Base-by-base conservation (phyloP, 129 eudicot species). In the Flaveria sonorensis region DNA sequence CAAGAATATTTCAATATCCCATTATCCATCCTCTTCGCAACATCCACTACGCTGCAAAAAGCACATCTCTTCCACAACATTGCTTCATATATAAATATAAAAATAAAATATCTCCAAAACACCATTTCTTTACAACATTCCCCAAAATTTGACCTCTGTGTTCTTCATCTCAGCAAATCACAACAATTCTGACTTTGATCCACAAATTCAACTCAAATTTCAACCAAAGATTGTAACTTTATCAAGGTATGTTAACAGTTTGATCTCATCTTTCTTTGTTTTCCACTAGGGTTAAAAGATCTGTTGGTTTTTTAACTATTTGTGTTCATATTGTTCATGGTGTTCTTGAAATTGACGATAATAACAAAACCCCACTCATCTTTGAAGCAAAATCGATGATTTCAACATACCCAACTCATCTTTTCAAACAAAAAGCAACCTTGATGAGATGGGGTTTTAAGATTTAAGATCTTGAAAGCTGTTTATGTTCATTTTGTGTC, bases 31-130 rank as follows among this genome's bases (percentile, higher is more conserved):
- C 74, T 20, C 81, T 82, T 69, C 80, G 73, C 81, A 71, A 63
- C 79, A 73, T 81, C 80, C 80, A 74, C 80, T 80, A 65, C 9
- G 79, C 85, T 80, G 85, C 84, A 51, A 78, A 77, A 80, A 56
- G 78, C 76, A 73, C 74, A 81, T 81, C 78, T 77, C 77, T 73
- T 70, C 68, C 52, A 63, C 71, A 9, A 43, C 63, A 47, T 53
- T 76, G 39, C 47, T 61, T 76, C 10, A 67, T 10, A 72, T 56
- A 42, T 47, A 72, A 70, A 11, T 47, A 24, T 36, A 47, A 52
- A 52, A 10, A 36, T 36, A 36, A 36, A 68, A 82, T 30, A 72
- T 77, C 46, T 67, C 64, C 59, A 72, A 77, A 69, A 70, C 4
- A 42, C 72, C 78, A 40, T 56, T 57, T 61, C 59, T 68, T 77